Base-by-base conservation (phyloP, 2,329 filamentous ascomycete species). In the Venturia carpophila region DNA sequence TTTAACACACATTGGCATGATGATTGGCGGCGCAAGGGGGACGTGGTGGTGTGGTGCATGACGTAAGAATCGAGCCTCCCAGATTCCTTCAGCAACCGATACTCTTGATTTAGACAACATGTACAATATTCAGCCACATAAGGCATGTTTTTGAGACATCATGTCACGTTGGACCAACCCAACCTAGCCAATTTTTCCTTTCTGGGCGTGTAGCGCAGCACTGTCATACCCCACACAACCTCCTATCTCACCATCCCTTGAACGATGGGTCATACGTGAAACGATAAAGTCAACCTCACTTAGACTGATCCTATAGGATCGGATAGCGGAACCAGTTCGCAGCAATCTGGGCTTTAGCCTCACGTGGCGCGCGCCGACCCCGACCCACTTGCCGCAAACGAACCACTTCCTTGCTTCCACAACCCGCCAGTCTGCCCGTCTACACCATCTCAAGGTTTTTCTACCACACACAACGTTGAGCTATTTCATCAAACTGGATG, bases 1-100 rank as follows among this genome's bases (percentile, higher is more conserved):
- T 86, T 82, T 72, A 88, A 87, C 70, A 83, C 80, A 41, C 81
- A 82, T 66, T 86, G 80, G 75, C 85, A 87, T 71, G 85, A 87
- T 69, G 85, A 88, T 72, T 78, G 75, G 77, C 79, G 85, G 65
- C 78, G 85, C 64, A 75, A 75, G 27, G 85, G 85, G n/a, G 84
- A 87, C 73, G 80, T 88, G 41, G 72, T 87, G 24, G 83, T 86
- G 34, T 87, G 83, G 83, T 85, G 75, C 69, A 64, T 58, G 52
- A 58, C 27, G 19, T 58, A 24, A 58, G 17, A 3, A 19, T 37
- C 5, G 30, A 58, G 19, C 15, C 30, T 58, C 30, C 1, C 30
- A 2, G 37, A 17, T n/a, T 37, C 17, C 52, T n/a, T n/a, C 9
- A 5, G 13, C 13, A 37, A 27, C 24, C 30, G 34, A 13, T 17